phyloP scores from a whole-genome alignment of 345 rosid genomes.

The Barbarea vulgaris region DNA sequence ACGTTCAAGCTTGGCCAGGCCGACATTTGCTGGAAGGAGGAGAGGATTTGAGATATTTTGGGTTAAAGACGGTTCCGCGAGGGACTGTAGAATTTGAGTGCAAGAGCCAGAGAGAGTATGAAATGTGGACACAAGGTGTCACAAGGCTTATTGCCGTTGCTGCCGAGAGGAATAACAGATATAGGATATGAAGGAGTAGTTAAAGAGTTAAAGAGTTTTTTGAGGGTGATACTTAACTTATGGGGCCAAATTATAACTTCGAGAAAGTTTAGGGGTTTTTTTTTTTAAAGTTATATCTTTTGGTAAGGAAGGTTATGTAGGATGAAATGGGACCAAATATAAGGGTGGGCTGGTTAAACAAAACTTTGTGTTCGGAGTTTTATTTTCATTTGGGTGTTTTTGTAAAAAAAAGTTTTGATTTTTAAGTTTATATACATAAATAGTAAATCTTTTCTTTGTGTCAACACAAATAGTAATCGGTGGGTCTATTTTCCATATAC shows the following conservation, averaged over 20 bases:
- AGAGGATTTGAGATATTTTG: slow-evolving; percentile 77
- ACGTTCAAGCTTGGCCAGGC: slow-evolving; percentile 87
- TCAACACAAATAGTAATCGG: neutral
- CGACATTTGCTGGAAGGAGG: slow-evolving; percentile 87
- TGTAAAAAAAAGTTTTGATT: neutral
- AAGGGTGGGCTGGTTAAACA: neutral
- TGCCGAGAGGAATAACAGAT: slow-evolving; percentile 58
- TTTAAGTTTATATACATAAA: neutral
- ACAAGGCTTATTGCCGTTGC: slow-evolving; percentile 72
- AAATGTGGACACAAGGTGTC: slow-evolving; percentile 93
- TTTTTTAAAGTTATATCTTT: neutral
- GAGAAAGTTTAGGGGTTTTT: slow-evolving; percentile 19
- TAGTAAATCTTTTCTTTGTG: neutral
- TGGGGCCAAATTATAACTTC: slow-evolving; percentile 24
- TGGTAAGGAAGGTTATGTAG: slow-evolving; percentile 4
- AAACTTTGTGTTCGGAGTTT: slow-evolving; percentile 3
- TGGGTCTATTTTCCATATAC: neutral
- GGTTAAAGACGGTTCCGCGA: slow-evolving; percentile 57
- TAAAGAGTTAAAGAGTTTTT: neutral
- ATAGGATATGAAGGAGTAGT: slow-evolving; percentile 49
- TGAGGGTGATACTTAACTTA: neutral
- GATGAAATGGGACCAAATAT: neutral
- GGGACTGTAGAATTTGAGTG: slow-evolving; percentile 76
- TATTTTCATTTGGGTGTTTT: neutral
- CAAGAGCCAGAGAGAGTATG: slow-evolving; percentile 75